Conservation (phyloP, 1,139 yeast species). For the Protomyces pachydermus region DNA sequence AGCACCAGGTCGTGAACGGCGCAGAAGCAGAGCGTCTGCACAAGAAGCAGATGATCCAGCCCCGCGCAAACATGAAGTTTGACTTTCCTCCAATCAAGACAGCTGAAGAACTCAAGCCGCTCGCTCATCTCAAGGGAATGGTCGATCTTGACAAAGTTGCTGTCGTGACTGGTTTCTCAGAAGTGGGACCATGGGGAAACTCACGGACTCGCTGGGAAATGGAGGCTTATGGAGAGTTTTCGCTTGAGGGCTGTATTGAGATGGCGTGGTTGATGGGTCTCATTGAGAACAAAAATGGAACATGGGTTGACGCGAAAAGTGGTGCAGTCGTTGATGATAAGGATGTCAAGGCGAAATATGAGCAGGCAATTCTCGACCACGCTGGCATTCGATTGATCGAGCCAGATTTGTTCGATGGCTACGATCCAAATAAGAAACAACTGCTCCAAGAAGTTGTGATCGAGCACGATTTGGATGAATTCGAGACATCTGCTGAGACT, state of each 20-base stretch:
- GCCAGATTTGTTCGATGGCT: constrained; percentile 89
- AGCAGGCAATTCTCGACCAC: constrained; percentile 79
- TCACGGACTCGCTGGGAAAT: constrained; percentile 99
- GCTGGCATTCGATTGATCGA: constrained; percentile 95
- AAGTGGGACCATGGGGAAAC: constrained; percentile 99
- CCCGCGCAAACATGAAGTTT: constrained; percentile 91
- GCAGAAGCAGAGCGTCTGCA: constrained; percentile 83
- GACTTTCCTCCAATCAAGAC: constrained; percentile 85
- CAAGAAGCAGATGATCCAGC: constrained; percentile 68
- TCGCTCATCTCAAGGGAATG: constrained; percentile 75
- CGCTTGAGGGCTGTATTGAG: constrained; percentile 97
- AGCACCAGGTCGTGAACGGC: constrained; percentile 88
- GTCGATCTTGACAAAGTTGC: constrained; percentile 85
- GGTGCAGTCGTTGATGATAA: constrained; percentile 89
- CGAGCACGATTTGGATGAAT: constrained; percentile 92
- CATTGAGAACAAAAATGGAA: constrained; percentile 89
- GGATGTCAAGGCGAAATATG: constrained; percentile 88
- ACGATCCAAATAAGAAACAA: constrained; percentile 89
- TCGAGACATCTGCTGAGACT: constrained; percentile 90
- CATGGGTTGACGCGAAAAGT: constrained; percentile 95
- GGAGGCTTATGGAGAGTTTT: constrained; percentile 92
- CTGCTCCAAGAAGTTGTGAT: constrained; percentile 90
- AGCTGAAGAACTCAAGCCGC: constrained; percentile 63
- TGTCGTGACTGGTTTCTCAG: constrained; percentile 95
- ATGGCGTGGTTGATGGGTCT: constrained; percentile 99